Base-by-base conservation (phyloP, 805 yeast species). In the Saturnispora diversa region DNA sequence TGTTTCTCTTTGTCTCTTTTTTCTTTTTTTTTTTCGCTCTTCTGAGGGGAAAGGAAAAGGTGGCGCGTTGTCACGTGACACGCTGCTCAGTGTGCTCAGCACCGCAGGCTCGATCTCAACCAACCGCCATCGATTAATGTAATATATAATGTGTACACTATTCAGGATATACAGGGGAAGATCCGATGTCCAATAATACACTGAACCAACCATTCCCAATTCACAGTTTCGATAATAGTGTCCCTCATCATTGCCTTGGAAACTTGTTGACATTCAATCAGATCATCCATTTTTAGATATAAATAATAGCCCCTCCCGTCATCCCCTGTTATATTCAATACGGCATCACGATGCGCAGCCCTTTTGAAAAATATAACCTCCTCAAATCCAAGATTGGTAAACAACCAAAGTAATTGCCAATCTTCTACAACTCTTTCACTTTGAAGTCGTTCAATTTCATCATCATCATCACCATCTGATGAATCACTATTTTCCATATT, bases 401-500 rank as follows among this genome's bases (percentile, higher is more conserved):
- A 29, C 23, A 36, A 10, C 39, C 39, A 36, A 9, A 28, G 20
- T 19, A 36, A 23, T 8, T 28, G 20, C 6, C 19, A 15, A 15
- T 26, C 24, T 28, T 36, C 33, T 22, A 37, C 24, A 9, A 19
- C 37, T 21, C 10, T 6, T 1, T 8, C 30, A 29, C n/a, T 15
- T 9, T 6, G n/a, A n/a, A n/a, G n/a, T n/a, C n/a, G n/a, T n/a
- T 27, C 32, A 3, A 34, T 31, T 5, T 36, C 27, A 6, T 32
- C 27, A 11, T 42, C 39, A 11, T 43, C 35, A 6, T 23, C 38
- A 10, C 42, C 42, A 10, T 22, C 34, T 21, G n/a, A n/a, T n/a
- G n/a, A n/a, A n/a, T 42, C 46, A 5, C 15, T 25, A 1, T 29
- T 32, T 10, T 32, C 35, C 13, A 15, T 19, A 17, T 26, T 13